A percentile compares a stretch with the other conserved stretches of the same genome.
phyloP scores from a whole-genome alignment of 2,329 filamentous ascomycete genomes.

The Fusarium anthophilum region DNA sequence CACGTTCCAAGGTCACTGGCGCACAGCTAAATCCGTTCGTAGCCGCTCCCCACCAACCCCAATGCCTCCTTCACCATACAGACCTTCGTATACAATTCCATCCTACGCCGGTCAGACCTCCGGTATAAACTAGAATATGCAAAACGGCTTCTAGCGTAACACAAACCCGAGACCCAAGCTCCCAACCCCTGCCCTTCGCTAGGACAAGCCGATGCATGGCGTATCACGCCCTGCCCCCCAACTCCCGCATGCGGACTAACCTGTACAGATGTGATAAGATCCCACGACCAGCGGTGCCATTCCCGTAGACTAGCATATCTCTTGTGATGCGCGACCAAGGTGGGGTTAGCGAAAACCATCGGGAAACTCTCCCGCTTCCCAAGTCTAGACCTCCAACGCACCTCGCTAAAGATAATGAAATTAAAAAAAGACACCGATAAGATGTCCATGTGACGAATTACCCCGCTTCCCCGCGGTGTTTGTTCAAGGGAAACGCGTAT shows the following conservation, averaged over 20 bases:
- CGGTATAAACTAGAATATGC: not conserved
- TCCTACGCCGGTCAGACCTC: not conserved
- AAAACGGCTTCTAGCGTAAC: conserved; percentile 11
- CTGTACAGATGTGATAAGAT: not conserved
- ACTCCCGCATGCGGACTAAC: conserved; percentile 1
- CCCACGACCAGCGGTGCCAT: conserved; percentile 13
- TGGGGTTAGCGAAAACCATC: conserved; percentile 17
- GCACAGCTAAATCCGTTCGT: not conserved
- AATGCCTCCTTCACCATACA: not conserved
- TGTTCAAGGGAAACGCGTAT: not conserved
- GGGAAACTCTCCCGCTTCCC: conserved; percentile 21
- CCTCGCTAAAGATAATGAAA: not conserved
- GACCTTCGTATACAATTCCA: not conserved
- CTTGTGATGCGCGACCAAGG: not conserved
- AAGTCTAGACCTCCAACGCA: conserved; percentile 1
- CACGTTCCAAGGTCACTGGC: not conserved
- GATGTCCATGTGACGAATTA: conserved; percentile 24
- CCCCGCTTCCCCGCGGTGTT: conserved; percentile 34
- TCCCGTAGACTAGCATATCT: conserved; percentile 11
- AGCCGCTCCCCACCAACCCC: not conserved
- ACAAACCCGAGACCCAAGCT: not conserved
- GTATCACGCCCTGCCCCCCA: not conserved
- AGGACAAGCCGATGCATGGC: conserved; percentile 5
- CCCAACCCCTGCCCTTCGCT: not conserved
- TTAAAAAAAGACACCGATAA: not conserved